Conservation (phyloP, 345 rosid genomes). For the Hypericum perforatum region DNA sequence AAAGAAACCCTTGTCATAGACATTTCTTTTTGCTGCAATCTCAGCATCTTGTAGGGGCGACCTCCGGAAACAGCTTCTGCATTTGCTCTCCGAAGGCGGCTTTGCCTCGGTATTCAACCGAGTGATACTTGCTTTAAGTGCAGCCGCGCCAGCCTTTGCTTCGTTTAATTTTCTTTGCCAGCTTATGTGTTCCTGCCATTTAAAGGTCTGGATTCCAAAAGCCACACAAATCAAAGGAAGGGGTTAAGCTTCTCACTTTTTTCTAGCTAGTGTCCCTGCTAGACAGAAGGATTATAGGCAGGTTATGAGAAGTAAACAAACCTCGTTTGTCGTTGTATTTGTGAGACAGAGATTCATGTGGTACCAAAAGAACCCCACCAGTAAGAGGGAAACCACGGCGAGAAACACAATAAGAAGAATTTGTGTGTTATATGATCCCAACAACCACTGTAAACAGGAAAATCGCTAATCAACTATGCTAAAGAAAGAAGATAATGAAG, state of each 20-base stretch:
- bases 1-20: constrained; percentile 52
- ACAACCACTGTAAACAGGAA: constrained; percentile 59
- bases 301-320: constrained; percentile 5
- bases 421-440: constrained; percentile 74
- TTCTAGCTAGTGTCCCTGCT: neutral
- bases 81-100: constrained; percentile 43
- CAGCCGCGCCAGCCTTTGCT: constrained; percentile 57
- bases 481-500: neutral
- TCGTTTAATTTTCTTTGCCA: constrained; percentile 72
- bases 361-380: constrained; percentile 80
- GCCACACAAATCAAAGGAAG: neutral
- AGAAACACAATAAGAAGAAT: constrained; percentile 83
- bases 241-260: neutral
- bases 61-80: constrained; percentile 46
- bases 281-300: neutral
- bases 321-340: constrained; percentile 95
- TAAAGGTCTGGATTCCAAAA: constrained; percentile 48
- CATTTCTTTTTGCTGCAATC: constrained; percentile 34
- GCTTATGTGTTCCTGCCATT: constrained; percentile 80
- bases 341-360: constrained; percentile 66
- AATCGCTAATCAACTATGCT: constrained; percentile 5
- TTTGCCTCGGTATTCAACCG: constrained; percentile 31
- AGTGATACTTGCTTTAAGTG: constrained; percentile 46
- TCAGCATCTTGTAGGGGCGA: constrained; percentile 38
- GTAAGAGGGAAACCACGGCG: constrained; percentile 59